Evolutionary conservation across 2,329 filamentous ascomycete genomes (phyloP).

Genomic region (Colletotrichum camelliae): DNA sequence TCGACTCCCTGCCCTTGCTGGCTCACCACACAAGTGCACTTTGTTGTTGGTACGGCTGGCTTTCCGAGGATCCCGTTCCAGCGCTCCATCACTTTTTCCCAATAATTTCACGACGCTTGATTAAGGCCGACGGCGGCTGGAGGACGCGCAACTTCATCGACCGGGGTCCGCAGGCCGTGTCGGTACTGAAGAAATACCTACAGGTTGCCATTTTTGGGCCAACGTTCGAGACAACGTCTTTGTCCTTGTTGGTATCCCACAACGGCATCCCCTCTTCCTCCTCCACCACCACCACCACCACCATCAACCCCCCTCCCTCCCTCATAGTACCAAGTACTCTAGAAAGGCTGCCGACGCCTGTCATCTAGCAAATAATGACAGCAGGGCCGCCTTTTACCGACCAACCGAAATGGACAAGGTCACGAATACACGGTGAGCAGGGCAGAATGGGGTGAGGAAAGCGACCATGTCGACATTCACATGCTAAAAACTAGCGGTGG

Average conservation of each 20-base stretch:
- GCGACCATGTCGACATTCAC: slow-evolving; percentile 13
- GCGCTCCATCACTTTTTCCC: background rate
- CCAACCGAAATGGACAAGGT: slow-evolving; percentile 9
- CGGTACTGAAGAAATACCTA: background rate
- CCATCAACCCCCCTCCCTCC: background rate
- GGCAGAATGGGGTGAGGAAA: background rate
- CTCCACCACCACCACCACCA: background rate
- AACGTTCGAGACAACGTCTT: background rate
- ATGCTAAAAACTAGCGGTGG: slow-evolving; percentile 18
- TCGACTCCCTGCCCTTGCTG: slow-evolving; percentile 1
- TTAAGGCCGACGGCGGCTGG: background rate
- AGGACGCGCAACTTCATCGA: background rate
- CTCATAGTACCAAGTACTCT: background rate
- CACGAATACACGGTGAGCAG: background rate
- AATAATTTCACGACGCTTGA: background rate
- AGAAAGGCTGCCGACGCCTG: background rate
- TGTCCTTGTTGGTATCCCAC: background rate
- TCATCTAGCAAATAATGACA: background rate
- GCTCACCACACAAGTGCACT: background rate
- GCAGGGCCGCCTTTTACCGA: slow-evolving; percentile 2
- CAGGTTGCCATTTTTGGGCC: background rate
- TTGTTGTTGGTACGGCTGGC: background rate
- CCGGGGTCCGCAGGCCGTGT: background rate
- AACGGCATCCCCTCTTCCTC: background rate
- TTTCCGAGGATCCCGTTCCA: background rate